Percentiles rank a stretch among this genome's conserved stretches.
Evolutionary conservation across 1,284 basidiomycete genomes (phyloP).

Genomic region (Cutaneotrichosporon arboriforme): DNA sequence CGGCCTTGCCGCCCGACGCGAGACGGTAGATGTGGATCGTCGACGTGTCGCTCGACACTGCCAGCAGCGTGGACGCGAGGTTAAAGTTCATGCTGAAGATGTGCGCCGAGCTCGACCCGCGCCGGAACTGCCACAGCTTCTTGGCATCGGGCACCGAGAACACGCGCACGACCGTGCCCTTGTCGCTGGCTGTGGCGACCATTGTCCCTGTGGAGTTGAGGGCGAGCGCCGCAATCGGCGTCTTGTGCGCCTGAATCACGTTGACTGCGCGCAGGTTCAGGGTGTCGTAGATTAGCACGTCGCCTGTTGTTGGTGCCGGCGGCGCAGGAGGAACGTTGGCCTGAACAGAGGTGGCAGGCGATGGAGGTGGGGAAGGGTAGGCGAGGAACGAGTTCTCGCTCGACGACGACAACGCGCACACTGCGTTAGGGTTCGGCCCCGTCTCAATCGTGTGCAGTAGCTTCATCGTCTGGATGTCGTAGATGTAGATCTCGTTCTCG

Average conservation of each 20-base stretch:
- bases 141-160: conserved; percentile 87
- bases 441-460: conserved; percentile 97
- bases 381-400: conserved; percentile 93
- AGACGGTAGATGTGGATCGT: conserved; percentile 98
- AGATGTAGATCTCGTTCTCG: conserved; percentile 95
- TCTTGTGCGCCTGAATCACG: conserved; percentile 95
- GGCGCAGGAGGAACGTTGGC: conserved; percentile 41
- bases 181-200: conserved; percentile 89
- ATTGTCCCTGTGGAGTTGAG: conserved; percentile 84
- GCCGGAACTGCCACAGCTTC: conserved; percentile 88
- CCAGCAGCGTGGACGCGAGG: conserved; percentile 70
- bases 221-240: conserved; percentile 80
- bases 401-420: conserved; percentile 90
- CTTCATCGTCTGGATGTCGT: conserved; percentile 98
- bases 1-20: conserved; percentile 24
- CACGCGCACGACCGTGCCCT: conserved; percentile 94
- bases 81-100: conserved; percentile 95
- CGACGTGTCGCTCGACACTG: conserved; percentile 85
- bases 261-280: conserved; percentile 85
- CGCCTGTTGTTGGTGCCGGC: conserved; percentile 60
- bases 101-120: conserved; percentile 77
- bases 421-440: conserved; percentile 87
- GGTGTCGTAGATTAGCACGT: conserved; percentile 90
- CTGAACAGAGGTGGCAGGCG: conserved; percentile 52
- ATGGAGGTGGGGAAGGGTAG: conserved; percentile 89